A percentile compares a stretch with the other conserved stretches of the same genome.
phyloP scores from a whole-genome alignment of 768 basidiomycete species.

The Austroboletus eburneus region DNA sequence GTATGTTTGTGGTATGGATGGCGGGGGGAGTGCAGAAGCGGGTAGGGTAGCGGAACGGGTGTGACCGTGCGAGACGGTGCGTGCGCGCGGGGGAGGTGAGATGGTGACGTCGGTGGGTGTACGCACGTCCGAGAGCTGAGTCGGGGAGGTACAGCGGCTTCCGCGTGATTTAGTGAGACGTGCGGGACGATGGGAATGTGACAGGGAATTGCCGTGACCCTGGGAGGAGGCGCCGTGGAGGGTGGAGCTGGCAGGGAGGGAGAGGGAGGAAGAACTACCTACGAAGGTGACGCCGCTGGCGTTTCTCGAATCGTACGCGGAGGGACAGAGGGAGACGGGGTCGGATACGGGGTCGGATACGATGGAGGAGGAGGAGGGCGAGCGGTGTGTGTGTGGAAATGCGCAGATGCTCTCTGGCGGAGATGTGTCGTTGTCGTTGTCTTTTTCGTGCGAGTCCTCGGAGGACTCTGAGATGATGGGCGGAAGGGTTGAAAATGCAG shows the following conservation, averaged over 20 bases:
- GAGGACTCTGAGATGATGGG: slow-evolving; percentile 20
- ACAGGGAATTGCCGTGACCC: slow-evolving; percentile 5
- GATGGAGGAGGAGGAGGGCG: slow-evolving; percentile 16
- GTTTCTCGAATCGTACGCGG: slow-evolving; percentile 15
- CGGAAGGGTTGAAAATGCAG: slow-evolving; percentile 23
- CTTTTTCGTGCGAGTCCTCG: slow-evolving; percentile 17
- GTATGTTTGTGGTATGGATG: slow-evolving; percentile 15
- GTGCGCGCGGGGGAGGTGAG: slow-evolving; percentile 19
- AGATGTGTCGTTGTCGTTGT: too few relatives aligned
- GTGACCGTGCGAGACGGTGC: slow-evolving; percentile 14
- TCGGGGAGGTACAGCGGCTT: slow-evolving; percentile 7
- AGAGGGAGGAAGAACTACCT: slow-evolving; percentile 22
- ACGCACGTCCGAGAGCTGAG: neutral
- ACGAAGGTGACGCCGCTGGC: slow-evolving; percentile 3
- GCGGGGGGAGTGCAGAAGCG: neutral
- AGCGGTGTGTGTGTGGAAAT: slow-evolving; percentile 1
- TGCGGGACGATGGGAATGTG: neutral
- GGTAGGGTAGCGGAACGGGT: slow-evolving; percentile 14
- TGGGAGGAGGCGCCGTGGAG: slow-evolving; percentile 19
- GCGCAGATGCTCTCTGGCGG: neutral
- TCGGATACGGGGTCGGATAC: slow-evolving; percentile 5
- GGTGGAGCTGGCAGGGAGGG: slow-evolving; percentile 9
- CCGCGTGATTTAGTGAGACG: slow-evolving; percentile 12
- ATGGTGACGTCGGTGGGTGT: too few relatives aligned
- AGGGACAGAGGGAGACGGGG: slow-evolving; percentile 8